phyloP scores from a whole-genome alignment of 179 eudicot species.

The Beta corolliflora region DNA sequence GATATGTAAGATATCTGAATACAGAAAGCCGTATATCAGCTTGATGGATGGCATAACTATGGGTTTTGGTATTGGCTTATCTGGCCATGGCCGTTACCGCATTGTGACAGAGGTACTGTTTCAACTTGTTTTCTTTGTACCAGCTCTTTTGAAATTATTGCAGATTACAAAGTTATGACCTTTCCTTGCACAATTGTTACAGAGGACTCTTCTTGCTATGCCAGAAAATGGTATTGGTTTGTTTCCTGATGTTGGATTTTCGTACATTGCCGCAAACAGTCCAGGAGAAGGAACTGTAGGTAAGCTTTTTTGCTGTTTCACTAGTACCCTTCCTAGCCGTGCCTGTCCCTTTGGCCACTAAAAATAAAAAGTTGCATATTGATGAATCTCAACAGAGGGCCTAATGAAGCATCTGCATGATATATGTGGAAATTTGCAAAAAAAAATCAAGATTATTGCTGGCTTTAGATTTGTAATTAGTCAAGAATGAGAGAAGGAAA shows the following conservation, averaged over 20 bases:
- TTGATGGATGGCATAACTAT: conserved; percentile 97
- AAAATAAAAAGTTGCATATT: not conserved
- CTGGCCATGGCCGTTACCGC: conserved; percentile 94
- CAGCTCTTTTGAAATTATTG: not conserved
- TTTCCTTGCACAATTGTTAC: conserved; percentile 25
- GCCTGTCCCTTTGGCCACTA: not conserved
- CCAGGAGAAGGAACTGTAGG: conserved; percentile 97
- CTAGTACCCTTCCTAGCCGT: not conserved
- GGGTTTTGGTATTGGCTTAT: conserved; percentile 98
- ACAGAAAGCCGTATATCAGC: conserved; percentile 85
- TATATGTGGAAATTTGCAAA: not conserved
- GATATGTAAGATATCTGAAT: conserved; percentile 82
- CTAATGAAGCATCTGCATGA: not conserved
- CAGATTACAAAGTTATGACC: not conserved
- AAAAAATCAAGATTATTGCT: too few species aligned
- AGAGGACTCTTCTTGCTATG: conserved; percentile 97
- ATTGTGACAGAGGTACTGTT: conserved; percentile 80
- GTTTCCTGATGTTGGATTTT: conserved; percentile 97
- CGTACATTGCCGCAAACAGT: conserved; percentile 85
- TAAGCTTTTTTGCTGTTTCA: conserved; percentile 23
- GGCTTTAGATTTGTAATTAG: not conserved
- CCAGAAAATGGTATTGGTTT: conserved; percentile 97
- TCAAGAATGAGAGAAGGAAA: not conserved
- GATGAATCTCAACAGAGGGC: not conserved
- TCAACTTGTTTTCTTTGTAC: not conserved